Conservation (phyloP, 768 basidiomycete genomes). For the Boletus tomentosulus region DNA sequence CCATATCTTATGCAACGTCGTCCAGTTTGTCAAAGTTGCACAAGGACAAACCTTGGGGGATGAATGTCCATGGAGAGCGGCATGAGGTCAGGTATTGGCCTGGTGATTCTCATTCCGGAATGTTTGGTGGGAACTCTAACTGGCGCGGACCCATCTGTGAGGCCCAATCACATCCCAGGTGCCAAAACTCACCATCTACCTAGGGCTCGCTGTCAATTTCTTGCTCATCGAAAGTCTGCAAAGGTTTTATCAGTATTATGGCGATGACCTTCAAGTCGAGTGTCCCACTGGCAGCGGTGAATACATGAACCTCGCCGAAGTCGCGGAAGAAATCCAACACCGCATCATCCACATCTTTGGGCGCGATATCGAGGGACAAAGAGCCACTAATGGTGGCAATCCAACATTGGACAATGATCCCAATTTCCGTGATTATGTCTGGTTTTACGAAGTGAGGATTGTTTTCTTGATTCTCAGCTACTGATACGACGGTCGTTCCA, state of each 20-base stretch:
- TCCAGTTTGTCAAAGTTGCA: constrained; percentile 85
- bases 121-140: constrained; percentile 99
- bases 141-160: constrained; percentile 91
- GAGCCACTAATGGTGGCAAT: constrained; percentile 91
- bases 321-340: constrained; percentile 98
- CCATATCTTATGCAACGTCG: constrained; percentile 6
- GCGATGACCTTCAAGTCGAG: constrained; percentile 87
- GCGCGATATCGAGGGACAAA: constrained; percentile 79
- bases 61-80: constrained; percentile 87
- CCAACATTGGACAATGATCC: constrained; percentile 86
- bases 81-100: constrained; percentile 98
- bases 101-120: constrained; percentile 92
- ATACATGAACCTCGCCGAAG: constrained; percentile 90
- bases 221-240: constrained; percentile 93
- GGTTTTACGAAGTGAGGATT: constrained; percentile 80
- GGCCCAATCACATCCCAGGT: constrained; percentile 11
- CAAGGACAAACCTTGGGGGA: constrained; percentile 90
- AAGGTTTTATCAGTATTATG: constrained; percentile 97
- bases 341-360: constrained; percentile 98
- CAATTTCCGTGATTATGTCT: constrained; percentile 94
- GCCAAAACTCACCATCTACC: constrained; percentile 4
- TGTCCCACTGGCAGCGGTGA: constrained; percentile 98
- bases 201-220: constrained; percentile 96
- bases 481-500: constrained; percentile 26
- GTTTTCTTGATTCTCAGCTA: background rate